phyloP scores from a whole-genome alignment of 2,329 filamentous ascomycete genomes.

The Calonectria naviculata region DNA sequence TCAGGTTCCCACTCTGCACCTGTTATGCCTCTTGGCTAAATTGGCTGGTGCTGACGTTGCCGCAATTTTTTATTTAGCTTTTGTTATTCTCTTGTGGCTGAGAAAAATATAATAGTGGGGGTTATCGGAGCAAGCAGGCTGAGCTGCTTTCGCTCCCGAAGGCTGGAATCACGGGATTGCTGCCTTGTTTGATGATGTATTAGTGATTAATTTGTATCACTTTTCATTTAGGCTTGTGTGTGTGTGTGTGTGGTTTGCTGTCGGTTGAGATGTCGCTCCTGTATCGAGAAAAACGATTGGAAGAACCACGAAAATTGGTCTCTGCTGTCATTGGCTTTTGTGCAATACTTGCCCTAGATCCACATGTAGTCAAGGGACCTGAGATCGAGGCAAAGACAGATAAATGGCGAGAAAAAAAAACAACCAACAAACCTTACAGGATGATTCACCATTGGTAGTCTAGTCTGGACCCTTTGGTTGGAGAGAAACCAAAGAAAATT shows the following conservation, averaged over 20 bases:
- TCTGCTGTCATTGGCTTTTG: conserved; percentile 23
- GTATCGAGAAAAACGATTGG: conserved; percentile 13
- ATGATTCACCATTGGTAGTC: conserved; percentile 24
- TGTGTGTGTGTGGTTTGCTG: background rate
- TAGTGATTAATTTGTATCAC: background rate
- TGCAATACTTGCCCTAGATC: conserved; percentile 15
- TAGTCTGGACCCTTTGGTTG: conserved; percentile 18
- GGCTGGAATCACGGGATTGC: conserved; percentile 9
- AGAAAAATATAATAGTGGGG: conserved; percentile 25
- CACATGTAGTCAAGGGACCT: conserved; percentile 18
- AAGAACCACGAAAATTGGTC: conserved; percentile 25
- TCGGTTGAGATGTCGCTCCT: background rate
- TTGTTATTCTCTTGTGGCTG: conserved; percentile 25
- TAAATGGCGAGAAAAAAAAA: conserved; percentile 24
- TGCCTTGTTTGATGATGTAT: conserved; percentile 14
- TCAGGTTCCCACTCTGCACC: conserved; percentile 10
- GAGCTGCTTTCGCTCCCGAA: conserved; percentile 10
- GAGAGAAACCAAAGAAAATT: conserved; percentile 22
- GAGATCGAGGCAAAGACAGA: conserved; percentile 15
- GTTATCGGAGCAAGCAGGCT: conserved; percentile 12
- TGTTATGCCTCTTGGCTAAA: conserved; percentile 19
- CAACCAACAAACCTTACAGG: conserved; percentile 20
- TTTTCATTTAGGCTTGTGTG: background rate
- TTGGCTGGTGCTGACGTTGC: conserved; percentile 28
- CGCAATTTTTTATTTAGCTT: conserved; percentile 25